phyloP scores from a whole-genome alignment of 2,329 filamentous ascomycete genomes.

The Colletotrichum zoysiae region DNA sequence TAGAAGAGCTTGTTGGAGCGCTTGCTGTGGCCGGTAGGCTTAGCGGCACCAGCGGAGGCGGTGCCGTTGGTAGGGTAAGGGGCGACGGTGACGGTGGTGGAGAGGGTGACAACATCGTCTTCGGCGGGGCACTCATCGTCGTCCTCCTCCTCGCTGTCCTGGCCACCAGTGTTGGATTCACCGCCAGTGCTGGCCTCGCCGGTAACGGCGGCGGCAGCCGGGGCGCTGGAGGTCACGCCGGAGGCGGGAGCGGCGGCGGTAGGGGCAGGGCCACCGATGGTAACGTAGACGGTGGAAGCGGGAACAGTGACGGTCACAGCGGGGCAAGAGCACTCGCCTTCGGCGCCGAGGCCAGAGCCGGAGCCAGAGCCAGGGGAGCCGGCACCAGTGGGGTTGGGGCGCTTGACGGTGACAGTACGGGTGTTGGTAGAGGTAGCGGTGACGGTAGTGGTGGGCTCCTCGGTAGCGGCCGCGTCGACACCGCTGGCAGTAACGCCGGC shows the following conservation, averaged over 20 bases:
- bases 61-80: constrained; percentile 59
- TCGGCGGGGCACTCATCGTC: constrained; percentile 42
- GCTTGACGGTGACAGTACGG: constrained; percentile 51
- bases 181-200: constrained; percentile 35
- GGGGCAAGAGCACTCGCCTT: constrained; percentile 40
- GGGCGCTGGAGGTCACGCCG: constrained; percentile 42
- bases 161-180: neutral
- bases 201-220: constrained; percentile 45
- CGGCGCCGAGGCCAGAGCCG: constrained; percentile 30
- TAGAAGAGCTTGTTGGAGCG: constrained; percentile 43
- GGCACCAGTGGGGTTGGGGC: constrained; percentile 36
- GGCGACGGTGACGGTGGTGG: constrained; percentile 47
- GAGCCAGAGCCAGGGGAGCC: constrained; percentile 22
- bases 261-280: constrained; percentile 41
- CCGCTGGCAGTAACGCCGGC: constrained; percentile 5
- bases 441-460: constrained; percentile 53
- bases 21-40: constrained; percentile 52
- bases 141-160: constrained; percentile 34
- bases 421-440: constrained; percentile 54
- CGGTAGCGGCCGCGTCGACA: constrained; percentile 20
- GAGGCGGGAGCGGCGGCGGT: constrained; percentile 18
- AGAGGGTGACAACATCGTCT: constrained; percentile 50
- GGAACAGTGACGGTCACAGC: constrained; percentile 45
- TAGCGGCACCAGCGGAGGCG: constrained; percentile 48
- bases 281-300: constrained; percentile 48